A percentile compares a stretch with the other conserved stretches of the same genome.
These are phyloP conservation scores for Cryphonectria parasitica DNA, from an alignment of 2,329 filamentous ascomycete genomes.

Conservation along the genomic window DNA sequence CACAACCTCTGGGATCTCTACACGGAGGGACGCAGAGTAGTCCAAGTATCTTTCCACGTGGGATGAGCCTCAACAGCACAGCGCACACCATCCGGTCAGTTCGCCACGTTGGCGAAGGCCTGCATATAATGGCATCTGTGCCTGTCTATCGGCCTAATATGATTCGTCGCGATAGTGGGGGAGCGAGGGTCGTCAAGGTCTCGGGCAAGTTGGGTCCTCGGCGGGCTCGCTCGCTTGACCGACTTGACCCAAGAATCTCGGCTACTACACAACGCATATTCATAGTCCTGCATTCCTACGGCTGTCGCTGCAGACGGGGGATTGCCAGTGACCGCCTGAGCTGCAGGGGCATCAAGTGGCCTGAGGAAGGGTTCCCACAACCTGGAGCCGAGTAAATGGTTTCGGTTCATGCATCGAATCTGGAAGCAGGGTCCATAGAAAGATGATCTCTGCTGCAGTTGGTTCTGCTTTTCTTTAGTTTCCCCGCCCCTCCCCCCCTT, in stretches of 20 bases:
- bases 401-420: slow-evolving; percentile 6
- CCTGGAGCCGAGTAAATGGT: slow-evolving; percentile 7
- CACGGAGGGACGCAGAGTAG: background rate
- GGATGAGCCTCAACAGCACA: background rate
- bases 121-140: background rate
- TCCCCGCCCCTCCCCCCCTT: background rate
- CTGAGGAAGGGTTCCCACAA: slow-evolving; percentile 9
- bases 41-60: background rate
- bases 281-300: background rate
- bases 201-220: no score
- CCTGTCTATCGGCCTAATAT: background rate
- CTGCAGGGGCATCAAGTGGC: background rate
- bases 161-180: background rate
- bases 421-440: slow-evolving; percentile 1
- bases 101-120: background rate
- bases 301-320: background rate
- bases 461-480: background rate
- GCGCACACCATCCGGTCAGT: background rate
- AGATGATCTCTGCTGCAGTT: background rate
- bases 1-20: background rate
- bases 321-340: background rate
- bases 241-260: background rate
- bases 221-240: background rate
- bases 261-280: background rate
- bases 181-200: no score